Base-by-base conservation (phyloP, 495 filamentous ascomycete genomes). In the Penicillium alfredii region DNA sequence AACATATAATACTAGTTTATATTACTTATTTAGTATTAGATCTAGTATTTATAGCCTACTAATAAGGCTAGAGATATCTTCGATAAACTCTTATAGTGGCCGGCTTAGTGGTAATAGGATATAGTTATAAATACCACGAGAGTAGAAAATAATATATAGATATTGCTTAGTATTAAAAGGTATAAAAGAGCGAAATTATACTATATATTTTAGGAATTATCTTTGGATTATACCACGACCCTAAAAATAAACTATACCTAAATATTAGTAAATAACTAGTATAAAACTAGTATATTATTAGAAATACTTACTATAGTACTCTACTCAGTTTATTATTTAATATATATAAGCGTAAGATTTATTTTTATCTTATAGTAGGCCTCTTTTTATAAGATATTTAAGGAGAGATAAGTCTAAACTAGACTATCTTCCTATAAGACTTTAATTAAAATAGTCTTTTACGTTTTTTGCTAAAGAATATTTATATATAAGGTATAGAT, bases 91-190 rank as follows among this genome's bases (percentile, higher is more conserved):
- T 18, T 31, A 31, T 18, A 20, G 31, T 12, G 18, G 31, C 31
- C 19, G 17, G 8, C 13, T 34, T 12, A 20, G 31, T 34, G 18
- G 18, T 13, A 11, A 20, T 22, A 20, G 18, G 3, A 8, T 9
- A 12, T 23, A 11, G 14, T 21, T 34, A 34, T 34, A 11, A 7
- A 12, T 23, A 22, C 31, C 31, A 21, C 18, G 17, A n/a, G 18
- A 34, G 19, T 34, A 34, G 18, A 34, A 34, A 11, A 34, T 34
- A 2, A 13, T 13, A 23, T 34, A 34, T 23, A 11, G 31, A 34
- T 34, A 12, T 13, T 4, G n/a, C 13, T 22, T 11, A 10, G 24
- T 4, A 22, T 34, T 13, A 6, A 22, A 5, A 3, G 18, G 16
- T 13, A 34, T 34, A 23, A 34, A 34, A 9, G 15, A 18, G 24